Evolutionary conservation across 306 rosid species (phyloP), one percentile per base, ranked within the genome.

Genomic region (Ziziphus jujuba): DNA sequence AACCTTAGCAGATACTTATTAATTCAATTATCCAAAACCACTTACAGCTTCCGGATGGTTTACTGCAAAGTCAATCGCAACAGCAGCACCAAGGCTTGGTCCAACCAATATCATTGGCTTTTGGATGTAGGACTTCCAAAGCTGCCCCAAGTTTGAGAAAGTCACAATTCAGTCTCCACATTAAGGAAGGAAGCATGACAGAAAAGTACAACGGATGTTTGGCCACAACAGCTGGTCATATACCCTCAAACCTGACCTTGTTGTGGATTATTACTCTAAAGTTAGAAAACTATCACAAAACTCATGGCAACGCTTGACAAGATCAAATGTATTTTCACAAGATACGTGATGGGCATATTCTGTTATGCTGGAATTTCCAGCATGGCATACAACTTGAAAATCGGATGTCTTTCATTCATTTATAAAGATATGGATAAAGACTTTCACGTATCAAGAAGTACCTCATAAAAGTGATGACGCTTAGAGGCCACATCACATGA

Each of bases 61-160:
- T 77, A 82, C 90, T 0, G 91, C 87, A 77, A 93, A 90, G 80
- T 93, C 98, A 62, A 93, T 86, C 65, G 98, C 98, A 62, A 93
- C 87, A 50, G 98, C 97, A 78, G 98, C 91, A 56, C 97, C 98
- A 51, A 93, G 97, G 90, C 97, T 90, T 66, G 97, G 97, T 83
- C 98, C 97, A 66, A 93, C 89, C 74, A 93, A 66, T 74, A 90
- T 77, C 91, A 93, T 90, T 40, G 96, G 96, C 73, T 72, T 93
- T 74, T 77, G 78, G 40, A 93, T 86, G 80, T 84, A 74, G 57
- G 87, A 82, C 58, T 83, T 84, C 98, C 97, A 93, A 79, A 93
- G 85, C 97, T 93, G 89, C 73, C 28, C 22, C 20, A 57, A 36
- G 64, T 28, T 82, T 2, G 34, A 73, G 50, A 84, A n/a, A 60